A percentile compares a stretch with the other conserved stretches of the same genome.
These are phyloP conservation scores for Catharanthus roseus DNA, from an alignment of 257 asterid species.

Conservation along the genomic window DNA sequence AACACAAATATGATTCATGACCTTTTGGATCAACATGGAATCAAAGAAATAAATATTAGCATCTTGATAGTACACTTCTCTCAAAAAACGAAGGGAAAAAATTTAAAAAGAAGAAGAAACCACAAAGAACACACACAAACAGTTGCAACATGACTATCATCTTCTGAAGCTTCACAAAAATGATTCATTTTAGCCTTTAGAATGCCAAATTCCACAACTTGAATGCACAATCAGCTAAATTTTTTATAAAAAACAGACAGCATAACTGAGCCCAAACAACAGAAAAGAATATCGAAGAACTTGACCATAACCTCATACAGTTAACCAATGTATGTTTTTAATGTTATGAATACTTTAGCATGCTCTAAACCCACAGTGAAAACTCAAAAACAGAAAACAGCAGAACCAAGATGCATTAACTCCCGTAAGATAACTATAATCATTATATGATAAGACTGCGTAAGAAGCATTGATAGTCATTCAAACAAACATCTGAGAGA, in stretches of 20 bases:
- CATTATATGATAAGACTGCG: background rate
- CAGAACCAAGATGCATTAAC: background rate
- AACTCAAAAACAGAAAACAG: background rate
- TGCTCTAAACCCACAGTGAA: background rate
- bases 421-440: background rate
- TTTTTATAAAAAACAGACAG: background rate
- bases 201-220: background rate
- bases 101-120: too few relatives aligned
- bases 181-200: background rate
- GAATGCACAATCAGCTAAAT: background rate
- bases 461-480: background rate
- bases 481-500: constrained; percentile 14
- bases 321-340: background rate
- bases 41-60: background rate
- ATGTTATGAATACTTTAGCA: background rate
- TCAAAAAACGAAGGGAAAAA: too few relatives aligned
- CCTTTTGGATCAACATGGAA: background rate
- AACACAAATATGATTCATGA: background rate
- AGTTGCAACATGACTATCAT: background rate
- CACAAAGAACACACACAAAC: too few relatives aligned
- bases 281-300: background rate
- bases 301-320: background rate
- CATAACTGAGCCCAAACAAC: background rate
- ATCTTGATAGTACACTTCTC: background rate
- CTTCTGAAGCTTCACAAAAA: background rate